Evolutionary conservation across 306 rosid genomes (phyloP).

Genomic region (Cucurbita argyrosperma): DNA sequence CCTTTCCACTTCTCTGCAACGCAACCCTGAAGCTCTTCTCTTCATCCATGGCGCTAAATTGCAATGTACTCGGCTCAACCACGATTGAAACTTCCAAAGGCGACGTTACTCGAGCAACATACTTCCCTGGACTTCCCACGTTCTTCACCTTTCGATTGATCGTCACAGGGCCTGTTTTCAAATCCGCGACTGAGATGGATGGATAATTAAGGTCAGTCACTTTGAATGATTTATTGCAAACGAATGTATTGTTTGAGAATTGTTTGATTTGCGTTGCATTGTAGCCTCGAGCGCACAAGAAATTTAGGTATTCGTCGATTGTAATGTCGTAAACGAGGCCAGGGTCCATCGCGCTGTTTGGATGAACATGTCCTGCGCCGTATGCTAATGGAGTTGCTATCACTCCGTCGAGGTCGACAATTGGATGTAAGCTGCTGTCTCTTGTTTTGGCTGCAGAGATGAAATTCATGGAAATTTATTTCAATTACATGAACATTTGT

Average conservation of each 20-base stretch:
- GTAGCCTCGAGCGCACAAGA: not conserved
- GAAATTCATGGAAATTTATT: not conserved
- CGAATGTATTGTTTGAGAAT: slow-evolving; percentile 11
- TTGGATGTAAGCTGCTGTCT: slow-evolving; percentile 1
- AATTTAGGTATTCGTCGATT: not conserved
- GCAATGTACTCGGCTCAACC: slow-evolving; percentile 16
- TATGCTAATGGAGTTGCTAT: not conserved
- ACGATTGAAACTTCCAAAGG: slow-evolving; percentile 17
- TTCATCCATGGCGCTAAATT: slow-evolving; percentile 23
- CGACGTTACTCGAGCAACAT: slow-evolving; percentile 13
- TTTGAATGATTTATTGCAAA: slow-evolving; percentile 22
- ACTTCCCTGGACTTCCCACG: slow-evolving; percentile 32
- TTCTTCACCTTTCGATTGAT: slow-evolving; percentile 35
- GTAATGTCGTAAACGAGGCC: not conserved
- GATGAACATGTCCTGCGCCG: not conserved
- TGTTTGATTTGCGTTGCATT: not conserved
- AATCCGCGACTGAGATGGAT: slow-evolving; percentile 18
- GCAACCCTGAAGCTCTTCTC: slow-evolving; percentile 23
- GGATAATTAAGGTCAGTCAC: slow-evolving; percentile 45
- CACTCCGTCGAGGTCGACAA: slow-evolving; percentile 3
- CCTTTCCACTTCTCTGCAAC: not conserved
- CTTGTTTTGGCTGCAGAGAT: slow-evolving; percentile 18
- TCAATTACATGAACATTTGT: not conserved
- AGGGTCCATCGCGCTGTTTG: not conserved
- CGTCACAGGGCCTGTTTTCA: not conserved